Percentiles rank a stretch among this genome's conserved stretches.
These are phyloP conservation scores for Talaromyces rugulosus DNA, from an alignment of 2,329 filamentous ascomycete genomes.

Conservation along the genomic window DNA sequence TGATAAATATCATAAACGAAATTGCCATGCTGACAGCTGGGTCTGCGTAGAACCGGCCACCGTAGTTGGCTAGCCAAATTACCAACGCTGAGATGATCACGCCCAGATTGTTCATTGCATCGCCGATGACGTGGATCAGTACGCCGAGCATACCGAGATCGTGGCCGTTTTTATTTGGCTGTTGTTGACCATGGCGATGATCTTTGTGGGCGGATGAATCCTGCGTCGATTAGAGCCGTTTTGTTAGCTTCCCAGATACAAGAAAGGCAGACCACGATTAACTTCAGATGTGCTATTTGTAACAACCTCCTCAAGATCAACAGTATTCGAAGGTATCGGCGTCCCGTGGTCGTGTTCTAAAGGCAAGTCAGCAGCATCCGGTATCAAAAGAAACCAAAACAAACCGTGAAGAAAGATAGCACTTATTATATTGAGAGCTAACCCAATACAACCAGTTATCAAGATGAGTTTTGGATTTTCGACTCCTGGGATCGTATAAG, in stretches of 20 bases:
- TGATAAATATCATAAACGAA: slow-evolving; percentile 65
- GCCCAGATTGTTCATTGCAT: slow-evolving; percentile 71
- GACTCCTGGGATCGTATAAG: slow-evolving; percentile 46
- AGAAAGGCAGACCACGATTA: not conserved
- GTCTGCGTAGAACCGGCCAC: slow-evolving; percentile 65
- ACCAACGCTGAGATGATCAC: slow-evolving; percentile 67
- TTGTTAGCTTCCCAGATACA: not conserved
- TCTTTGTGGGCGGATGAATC: not conserved
- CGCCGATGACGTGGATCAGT: slow-evolving; percentile 65
- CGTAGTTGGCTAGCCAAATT: slow-evolving; percentile 61
- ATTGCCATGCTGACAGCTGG: slow-evolving; percentile 66
- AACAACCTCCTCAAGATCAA: not conserved
- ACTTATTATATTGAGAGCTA: slow-evolving; percentile 64
- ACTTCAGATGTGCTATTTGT: not conserved
- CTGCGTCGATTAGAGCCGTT: not conserved
- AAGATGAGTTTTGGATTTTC: slow-evolving; percentile 63
- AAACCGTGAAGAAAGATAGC: slow-evolving; percentile 62
- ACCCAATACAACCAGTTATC: slow-evolving; percentile 64
- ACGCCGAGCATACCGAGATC: slow-evolving; percentile 71
- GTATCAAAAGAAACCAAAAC: not conserved
- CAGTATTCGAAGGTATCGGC: not conserved
- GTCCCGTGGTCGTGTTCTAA: slow-evolving; percentile 8
- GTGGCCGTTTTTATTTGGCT: slow-evolving; percentile 2
- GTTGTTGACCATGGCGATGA: slow-evolving; percentile 5
- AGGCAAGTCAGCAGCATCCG: not conserved